Evolutionary conservation across 2,329 filamentous ascomycete genomes (phyloP), one percentile per base, ranked within the genome.

Genomic region (Talaromyces sp.): DNA sequence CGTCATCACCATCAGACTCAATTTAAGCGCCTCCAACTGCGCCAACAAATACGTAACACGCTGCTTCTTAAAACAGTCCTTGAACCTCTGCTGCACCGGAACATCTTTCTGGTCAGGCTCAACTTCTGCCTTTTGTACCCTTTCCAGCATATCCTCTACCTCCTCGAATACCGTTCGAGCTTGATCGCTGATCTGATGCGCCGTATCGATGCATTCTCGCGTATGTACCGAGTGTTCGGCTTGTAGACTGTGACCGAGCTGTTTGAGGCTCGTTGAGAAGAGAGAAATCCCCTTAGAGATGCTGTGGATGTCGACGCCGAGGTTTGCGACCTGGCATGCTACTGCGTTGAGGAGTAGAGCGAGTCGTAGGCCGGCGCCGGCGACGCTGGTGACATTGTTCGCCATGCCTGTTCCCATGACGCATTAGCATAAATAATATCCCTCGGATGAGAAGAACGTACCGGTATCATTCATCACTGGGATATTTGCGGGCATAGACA

Each of bases 291-390:
- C 73, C 64, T 78, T 80, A 13, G 78, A 77, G 59, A 81, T 79
- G 66, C 72, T 76, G 63, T 80, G 77, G 53, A 80, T 77, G 65
- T 80, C 78, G 58, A 77, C 70, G 17, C 76, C 74, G 5, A 75
- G 75, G 65, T 74, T 75, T 6, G 76, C 75, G 34, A 80, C 72
- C 68, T 79, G 77, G 65, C 75, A 77, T 58, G 74, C 76, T n/a
- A 80, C 75, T 13, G 77, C 78, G 68, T 80, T 80, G 5, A 81
- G 70, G 19, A 79, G 71, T 13, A 80, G 70, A 6, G 78, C 80
- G 11, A 80, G 75, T 45, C 77, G 74, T 67, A 79, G 76, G 27
- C 78, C 79, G 13, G 69, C 71, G n/a, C 69, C 69, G 5, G 72
- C 69, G n/a, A 72, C 71, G 7, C 67, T 69, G 31, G 69, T 65